Evolutionary conservation across 352 stramenopile genomes (phyloP), one percentile per base, ranked within the genome.

Genomic region (Phytophthora syringae): DNA sequence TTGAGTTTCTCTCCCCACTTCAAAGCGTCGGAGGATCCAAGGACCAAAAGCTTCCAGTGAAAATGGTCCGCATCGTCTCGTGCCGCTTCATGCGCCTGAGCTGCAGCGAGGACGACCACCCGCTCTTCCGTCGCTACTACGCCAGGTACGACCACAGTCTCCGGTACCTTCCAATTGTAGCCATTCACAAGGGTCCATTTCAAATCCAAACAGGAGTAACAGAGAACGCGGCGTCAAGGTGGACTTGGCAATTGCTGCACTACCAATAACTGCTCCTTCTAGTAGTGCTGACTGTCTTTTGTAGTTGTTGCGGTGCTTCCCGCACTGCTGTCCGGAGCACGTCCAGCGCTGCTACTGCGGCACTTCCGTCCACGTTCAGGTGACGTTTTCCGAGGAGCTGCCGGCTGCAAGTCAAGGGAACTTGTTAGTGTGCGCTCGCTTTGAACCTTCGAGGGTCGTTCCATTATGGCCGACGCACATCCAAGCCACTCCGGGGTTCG

Each of bases 311-410:
- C n/a, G n/a, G n/a, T n/a, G n/a, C n/a, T n/a, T n/a, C n/a, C n/a
- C 75, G 22, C 75, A 83, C 49, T 83, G 75, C 56, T 83, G 75
- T 40, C 71, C 71, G 16, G 64, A 72, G 21, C 75, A 83, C 53
- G 45, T 68, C 5, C 44, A 52, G 25, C 68, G 75, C 3, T 72
- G 72, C 28, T 83, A 83, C 56, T 80, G 75, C 52, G 72, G 68
- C 21, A 65, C 53, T 20, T 77, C 72, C 22, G 16, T 83, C 7
- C 66, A 82, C 48, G 10, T 82, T 1, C 54, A 60, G 18, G 62
- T 72, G 34, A 70, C 62, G 13, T 72, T 77, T 27, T 18, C 30
- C 1, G 27, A 37, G 7, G 54, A 69, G 20, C 21, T 60, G 22
- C 11, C n/a, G n/a, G 15, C 49, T 16, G 21, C 43, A 9, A 28